phyloP scores from a whole-genome alignment of 495 filamentous ascomycete species.

The Aspergillus mulundensis region DNA sequence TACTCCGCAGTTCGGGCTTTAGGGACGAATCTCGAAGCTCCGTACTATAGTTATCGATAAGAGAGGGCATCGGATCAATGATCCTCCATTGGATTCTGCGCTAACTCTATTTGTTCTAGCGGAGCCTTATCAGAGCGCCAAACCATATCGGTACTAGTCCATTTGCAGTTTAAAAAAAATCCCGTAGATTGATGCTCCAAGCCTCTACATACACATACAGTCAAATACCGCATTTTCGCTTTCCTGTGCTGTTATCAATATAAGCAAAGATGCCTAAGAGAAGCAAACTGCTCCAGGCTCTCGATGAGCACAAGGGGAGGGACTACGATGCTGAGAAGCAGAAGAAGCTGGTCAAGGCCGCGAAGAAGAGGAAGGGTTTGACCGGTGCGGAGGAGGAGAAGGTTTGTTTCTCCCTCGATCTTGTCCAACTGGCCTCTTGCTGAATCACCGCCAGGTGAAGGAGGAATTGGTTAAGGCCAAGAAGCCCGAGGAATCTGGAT shows the following conservation, averaged over 20 bases:
- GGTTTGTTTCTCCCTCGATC: slow-evolving; percentile 3
- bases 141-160: slow-evolving; percentile 25
- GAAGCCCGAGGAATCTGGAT: slow-evolving; percentile 8
- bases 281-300: slow-evolving; percentile 61
- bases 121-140: slow-evolving; percentile 20
- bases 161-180: slow-evolving; percentile 39
- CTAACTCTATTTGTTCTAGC: slow-evolving; percentile 5
- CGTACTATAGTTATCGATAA: not conserved
- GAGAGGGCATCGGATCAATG: not conserved
- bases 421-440: not conserved
- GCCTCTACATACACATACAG: not conserved
- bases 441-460: not conserved
- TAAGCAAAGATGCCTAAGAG: slow-evolving; percentile 51
- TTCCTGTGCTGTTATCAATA: not conserved
- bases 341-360: slow-evolving; percentile 53
- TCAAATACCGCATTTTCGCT: not conserved
- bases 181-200: slow-evolving; percentile 22
- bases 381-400: slow-evolving; percentile 35
- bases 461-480: slow-evolving; percentile 8
- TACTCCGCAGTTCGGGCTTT: too few relatives aligned
- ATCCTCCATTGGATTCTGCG: slow-evolving; percentile 15
- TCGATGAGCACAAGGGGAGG: slow-evolving; percentile 62
- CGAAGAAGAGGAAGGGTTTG: slow-evolving; percentile 49
- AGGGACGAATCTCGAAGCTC: not conserved
- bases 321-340: slow-evolving; percentile 66